These are phyloP conservation scores for Xylariaceae sp. DNA, from an alignment of 2,329 filamentous ascomycete genomes.

Conservation along the genomic window DNA sequence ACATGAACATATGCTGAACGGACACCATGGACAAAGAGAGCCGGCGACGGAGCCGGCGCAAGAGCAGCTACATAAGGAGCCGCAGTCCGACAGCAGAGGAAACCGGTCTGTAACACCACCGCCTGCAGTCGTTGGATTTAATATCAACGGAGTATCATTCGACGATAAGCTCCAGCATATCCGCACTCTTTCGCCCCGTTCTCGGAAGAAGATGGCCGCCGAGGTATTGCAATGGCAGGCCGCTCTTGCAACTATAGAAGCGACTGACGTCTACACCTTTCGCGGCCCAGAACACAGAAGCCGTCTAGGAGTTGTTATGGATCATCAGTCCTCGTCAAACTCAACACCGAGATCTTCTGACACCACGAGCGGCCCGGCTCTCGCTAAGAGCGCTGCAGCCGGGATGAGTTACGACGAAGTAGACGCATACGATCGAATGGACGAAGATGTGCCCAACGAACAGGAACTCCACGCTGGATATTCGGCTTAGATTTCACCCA, in stretches of 20 bases:
- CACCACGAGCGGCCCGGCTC: neutral
- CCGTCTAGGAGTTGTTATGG: neutral
- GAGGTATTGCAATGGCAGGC: conserved; percentile 30
- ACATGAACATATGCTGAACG: neutral
- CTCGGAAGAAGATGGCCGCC: conserved; percentile 25
- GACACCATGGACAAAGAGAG: neutral
- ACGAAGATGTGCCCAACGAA: conserved; percentile 22
- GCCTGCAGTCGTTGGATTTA: neutral
- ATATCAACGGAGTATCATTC: conserved; percentile 19
- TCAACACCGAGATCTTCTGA: conserved; percentile 3
- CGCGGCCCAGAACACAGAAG: neutral
- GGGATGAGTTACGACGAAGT: conserved; percentile 11
- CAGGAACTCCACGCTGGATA: conserved; percentile 8
- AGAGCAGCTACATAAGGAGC: neutral
- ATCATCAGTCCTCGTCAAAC: conserved; percentile 1
- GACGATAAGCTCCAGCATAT: conserved; percentile 25
- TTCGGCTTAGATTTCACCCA: conserved; percentile 19
- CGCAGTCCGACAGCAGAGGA: neutral
- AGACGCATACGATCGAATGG: conserved; percentile 17
- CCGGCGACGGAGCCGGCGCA: neutral
- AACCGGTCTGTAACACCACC: neutral
- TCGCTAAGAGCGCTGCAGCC: conserved; percentile 2
- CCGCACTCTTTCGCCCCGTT: conserved; percentile 24
- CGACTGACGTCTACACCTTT: neutral
- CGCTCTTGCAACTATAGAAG: conserved; percentile 29